Percentiles rank a stretch among this genome's conserved stretches.
These are phyloP conservation scores for Epichloe bromicola DNA, from an alignment of 2,329 filamentous ascomycete genomes.

Conservation along the genomic window DNA sequence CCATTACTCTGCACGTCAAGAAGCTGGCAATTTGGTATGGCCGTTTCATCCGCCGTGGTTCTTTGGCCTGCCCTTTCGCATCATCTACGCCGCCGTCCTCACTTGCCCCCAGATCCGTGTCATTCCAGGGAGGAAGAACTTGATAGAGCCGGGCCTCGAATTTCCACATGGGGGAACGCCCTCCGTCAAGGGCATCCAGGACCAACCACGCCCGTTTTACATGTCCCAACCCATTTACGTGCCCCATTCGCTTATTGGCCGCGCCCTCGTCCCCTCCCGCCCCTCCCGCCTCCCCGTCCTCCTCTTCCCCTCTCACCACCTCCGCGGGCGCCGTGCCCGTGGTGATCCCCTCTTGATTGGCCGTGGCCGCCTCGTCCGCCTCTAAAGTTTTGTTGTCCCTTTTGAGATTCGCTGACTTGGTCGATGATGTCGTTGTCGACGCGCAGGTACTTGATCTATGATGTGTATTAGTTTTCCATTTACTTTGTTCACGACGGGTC, in stretches of 20 bases:
- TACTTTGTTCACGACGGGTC: neutral
- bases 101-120: too few relatives aligned
- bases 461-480: neutral
- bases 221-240: too few relatives aligned
- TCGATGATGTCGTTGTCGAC: slow-evolving; percentile 97
- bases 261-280: slow-evolving; percentile 21
- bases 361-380: slow-evolving; percentile 52
- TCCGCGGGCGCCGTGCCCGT: slow-evolving; percentile 35
- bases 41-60: too few relatives aligned
- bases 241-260: slow-evolving; percentile 10
- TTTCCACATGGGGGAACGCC: too few relatives aligned
- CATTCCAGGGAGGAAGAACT: too few relatives aligned
- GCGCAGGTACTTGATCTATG: slow-evolving; percentile 91
- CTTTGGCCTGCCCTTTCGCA: too few relatives aligned
- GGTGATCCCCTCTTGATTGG: slow-evolving; percentile 44
- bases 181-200: too few relatives aligned
- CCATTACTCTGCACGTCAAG: neutral
- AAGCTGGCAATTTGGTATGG: too few relatives aligned
- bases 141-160: too few relatives aligned
- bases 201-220: too few relatives aligned
- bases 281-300: slow-evolving; percentile 24
- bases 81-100: too few relatives aligned
- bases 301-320: slow-evolving; percentile 31
- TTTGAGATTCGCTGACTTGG: slow-evolving; percentile 82
- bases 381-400: slow-evolving; percentile 52